Percentiles rank a stretch among this genome's conserved stretches.
Conservation (phyloP, 495 filamentous ascomycete genomes). For the Penicillium alfredii region DNA sequence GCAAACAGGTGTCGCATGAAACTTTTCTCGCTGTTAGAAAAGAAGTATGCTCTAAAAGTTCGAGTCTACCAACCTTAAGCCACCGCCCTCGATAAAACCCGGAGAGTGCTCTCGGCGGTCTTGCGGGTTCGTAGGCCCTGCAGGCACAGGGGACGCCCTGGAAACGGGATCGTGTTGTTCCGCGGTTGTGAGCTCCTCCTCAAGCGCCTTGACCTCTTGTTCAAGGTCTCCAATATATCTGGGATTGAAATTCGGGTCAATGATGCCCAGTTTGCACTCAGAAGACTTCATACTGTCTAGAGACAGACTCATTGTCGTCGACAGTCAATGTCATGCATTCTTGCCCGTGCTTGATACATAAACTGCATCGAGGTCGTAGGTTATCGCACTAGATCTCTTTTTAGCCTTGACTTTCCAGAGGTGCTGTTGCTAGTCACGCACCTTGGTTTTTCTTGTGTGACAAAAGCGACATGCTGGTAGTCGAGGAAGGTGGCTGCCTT, state of each 20-base stretch:
- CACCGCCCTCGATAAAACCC: conserved; percentile 19
- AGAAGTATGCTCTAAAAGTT: not conserved
- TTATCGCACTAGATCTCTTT: conserved; percentile 19
- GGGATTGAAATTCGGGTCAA: not conserved
- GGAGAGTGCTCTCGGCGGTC: conserved; percentile 7
- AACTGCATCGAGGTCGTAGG: conserved; percentile 17
- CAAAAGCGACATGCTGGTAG: conserved; percentile 27
- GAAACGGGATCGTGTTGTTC: not conserved
- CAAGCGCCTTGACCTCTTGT: conserved; percentile 10
- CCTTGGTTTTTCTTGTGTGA: conserved; percentile 25
- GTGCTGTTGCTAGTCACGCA: not conserved
- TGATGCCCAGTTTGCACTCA: not conserved
- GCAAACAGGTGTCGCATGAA: conserved; percentile 25
- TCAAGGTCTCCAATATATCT: conserved; percentile 24
- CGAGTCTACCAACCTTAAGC: conserved; percentile 15
- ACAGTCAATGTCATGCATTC: conserved; percentile 19
- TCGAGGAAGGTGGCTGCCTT: conserved; percentile 4
- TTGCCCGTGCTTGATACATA: conserved; percentile 16
- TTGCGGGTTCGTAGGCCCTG: not conserved
- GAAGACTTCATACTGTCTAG: conserved; percentile 13
- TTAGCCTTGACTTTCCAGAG: not conserved
- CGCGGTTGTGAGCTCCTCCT: conserved; percentile 3
- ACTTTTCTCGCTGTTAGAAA: conserved; percentile 4
- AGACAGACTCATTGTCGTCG: conserved; percentile 13
- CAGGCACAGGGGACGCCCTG: not conserved